These are phyloP conservation scores for Selaginella tamariscina DNA, from an alignment of 75 land plant genomes.

Conservation along the genomic window DNA sequence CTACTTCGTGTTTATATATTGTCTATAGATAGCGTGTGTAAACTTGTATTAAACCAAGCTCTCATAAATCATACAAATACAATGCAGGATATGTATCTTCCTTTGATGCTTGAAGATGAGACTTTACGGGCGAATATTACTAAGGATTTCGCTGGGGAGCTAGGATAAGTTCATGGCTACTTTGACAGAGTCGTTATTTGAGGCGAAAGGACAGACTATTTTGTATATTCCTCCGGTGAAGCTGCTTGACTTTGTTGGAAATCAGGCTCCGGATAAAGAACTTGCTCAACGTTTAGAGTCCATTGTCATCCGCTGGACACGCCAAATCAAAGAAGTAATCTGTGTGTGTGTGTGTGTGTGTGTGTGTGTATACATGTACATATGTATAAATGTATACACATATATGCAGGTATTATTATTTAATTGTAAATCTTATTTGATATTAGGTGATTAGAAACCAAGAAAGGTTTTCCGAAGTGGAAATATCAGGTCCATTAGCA, in stretches of 20 bases:
- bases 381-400: too few species aligned
- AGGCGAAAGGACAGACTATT: conserved; percentile 24
- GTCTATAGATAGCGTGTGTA: too few species aligned
- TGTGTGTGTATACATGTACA: too few species aligned
- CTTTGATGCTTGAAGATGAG: conserved; percentile 20
- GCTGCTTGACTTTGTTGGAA: background rate
- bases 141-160: conserved; percentile 21
- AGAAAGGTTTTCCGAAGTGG: conserved; percentile 17
- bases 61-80: background rate
- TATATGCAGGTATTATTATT: too few species aligned
- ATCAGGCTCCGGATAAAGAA: conserved; percentile 17
- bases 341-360: background rate
- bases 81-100: conserved; percentile 17
- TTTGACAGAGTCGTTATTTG: conserved; percentile 22
- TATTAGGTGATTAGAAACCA: conserved; percentile 20
- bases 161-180: conserved; percentile 28
- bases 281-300: conserved; percentile 22
- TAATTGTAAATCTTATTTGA: background rate
- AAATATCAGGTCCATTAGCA: conserved; percentile 21
- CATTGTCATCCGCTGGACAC: conserved; percentile 25
- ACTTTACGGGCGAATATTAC: conserved; percentile 14
- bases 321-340: conserved; percentile 25
- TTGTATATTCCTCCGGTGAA: conserved; percentile 23
- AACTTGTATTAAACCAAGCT: too few species aligned
- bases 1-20: too few species aligned